Percentiles rank a stretch among this genome's conserved stretches.
These are phyloP conservation scores for Earliella scabrosa DNA, from an alignment of 1,284 basidiomycete genomes.

Conservation along the genomic window DNA sequence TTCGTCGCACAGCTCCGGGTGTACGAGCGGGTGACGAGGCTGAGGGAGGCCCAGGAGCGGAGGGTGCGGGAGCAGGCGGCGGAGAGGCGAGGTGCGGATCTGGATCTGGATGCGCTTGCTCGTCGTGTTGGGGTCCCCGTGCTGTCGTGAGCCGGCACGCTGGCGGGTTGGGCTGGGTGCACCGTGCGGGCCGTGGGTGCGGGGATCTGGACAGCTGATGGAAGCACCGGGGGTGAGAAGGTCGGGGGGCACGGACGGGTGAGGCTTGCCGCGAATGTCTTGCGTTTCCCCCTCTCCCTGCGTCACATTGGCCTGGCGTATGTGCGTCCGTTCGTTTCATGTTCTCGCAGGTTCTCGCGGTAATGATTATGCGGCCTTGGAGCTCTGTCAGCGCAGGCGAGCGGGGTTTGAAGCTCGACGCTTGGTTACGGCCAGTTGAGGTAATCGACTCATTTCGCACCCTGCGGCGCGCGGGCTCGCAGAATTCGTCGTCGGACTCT, in stretches of 20 bases:
- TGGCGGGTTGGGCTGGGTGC: background rate
- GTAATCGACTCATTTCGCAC: background rate
- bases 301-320: background rate
- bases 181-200: no score
- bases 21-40: slow-evolving; percentile 25
- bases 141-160: background rate
- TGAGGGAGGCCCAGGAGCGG: slow-evolving; percentile 7
- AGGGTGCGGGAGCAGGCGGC: background rate
- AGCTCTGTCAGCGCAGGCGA: background rate
- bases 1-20: slow-evolving; percentile 34
- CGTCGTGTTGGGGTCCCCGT: slow-evolving; percentile 7
- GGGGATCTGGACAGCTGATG: background rate
- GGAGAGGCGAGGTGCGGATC: background rate
- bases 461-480: no score
- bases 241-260: background rate
- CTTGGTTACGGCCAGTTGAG: background rate
- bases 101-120: slow-evolving; percentile 12
- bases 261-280: background rate
- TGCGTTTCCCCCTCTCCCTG: background rate
- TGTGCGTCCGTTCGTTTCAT: background rate
- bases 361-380: background rate
- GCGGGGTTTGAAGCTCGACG: background rate
- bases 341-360: background rate
- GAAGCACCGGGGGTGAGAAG: background rate
- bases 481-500: no score